Base-by-base conservation (phyloP, 306 rosid genomes). In the Dryas octopetala region DNA sequence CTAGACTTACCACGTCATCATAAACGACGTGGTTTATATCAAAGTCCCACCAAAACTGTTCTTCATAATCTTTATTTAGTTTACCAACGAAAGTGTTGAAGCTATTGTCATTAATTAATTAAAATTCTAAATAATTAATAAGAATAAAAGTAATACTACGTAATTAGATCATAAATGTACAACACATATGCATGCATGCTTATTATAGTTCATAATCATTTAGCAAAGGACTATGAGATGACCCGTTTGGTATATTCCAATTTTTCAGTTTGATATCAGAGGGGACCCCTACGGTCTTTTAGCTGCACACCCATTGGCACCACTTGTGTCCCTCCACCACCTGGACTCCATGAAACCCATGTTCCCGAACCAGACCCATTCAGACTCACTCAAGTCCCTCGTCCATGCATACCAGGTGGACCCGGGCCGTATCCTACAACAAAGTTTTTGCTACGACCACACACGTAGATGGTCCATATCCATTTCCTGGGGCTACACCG, bases 241-340 rank as follows among this genome's bases (percentile, higher is more conserved):
- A 68, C 15, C 19, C 6, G 40, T 40, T 77, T 71, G 23, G 40
- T 40, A 47, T 47, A 66, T 59, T 71, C 32, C 61, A 28, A 15
- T 57, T 40, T 80, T 78, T 55, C 93, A 96, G 99, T 81, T 92
- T 60, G 99, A 96, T 70, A 85, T 96, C 73, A 79, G 87, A 75
- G 97, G 96, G 43, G 80, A 86, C 40, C 83, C 93, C 4, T 89
- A 85, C 73, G 99, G 99, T 12, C 15, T 89, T 50, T 79, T 96
- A 78, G 97, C 99, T 3, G 98, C 98, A 0, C 99, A 96, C 51
- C 98, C 98, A 44, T 12, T 89, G 86, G 85, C 88, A 13, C 97
- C 98, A 9, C 92, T 96, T 4, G 87, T 96, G 61, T 88, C 99
- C 12, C 96, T 96, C 23, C 98, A 96, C 83, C 99, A 92, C 79